These are phyloP conservation scores for Phyllosticta citrichinensis DNA, from an alignment of 2,329 filamentous ascomycete genomes.

Conservation along the genomic window DNA sequence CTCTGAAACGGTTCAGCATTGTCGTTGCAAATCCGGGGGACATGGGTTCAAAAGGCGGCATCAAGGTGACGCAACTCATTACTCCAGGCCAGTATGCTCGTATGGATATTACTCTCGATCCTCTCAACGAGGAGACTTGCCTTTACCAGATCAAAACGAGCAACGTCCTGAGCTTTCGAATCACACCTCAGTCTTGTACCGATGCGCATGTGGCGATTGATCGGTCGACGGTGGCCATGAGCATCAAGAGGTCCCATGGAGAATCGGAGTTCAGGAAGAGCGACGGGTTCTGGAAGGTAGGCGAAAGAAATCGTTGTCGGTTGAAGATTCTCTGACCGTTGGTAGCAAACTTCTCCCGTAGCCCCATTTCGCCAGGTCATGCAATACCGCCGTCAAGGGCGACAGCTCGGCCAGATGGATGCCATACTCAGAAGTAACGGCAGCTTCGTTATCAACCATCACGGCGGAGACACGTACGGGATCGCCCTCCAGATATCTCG, in stretches of 20 bases:
- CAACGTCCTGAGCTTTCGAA: slow-evolving; percentile 23
- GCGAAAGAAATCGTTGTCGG: neutral
- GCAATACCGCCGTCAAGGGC: slow-evolving; percentile 27
- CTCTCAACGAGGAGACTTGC: slow-evolving; percentile 6
- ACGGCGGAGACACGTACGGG: slow-evolving; percentile 20
- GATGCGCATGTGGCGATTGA: neutral
- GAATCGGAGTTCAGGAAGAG: neutral
- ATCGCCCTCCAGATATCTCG: slow-evolving; percentile 46
- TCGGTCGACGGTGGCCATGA: neutral
- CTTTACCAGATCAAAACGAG: slow-evolving; percentile 21
- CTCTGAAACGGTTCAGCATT: slow-evolving; percentile 34
- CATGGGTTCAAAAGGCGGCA: slow-evolving; percentile 42
- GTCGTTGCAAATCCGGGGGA: slow-evolving; percentile 43
- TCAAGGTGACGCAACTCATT: slow-evolving; percentile 40
- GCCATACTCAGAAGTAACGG: slow-evolving; percentile 42
- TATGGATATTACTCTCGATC: slow-evolving; percentile 28
- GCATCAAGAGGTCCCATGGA: neutral
- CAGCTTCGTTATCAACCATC: slow-evolving; percentile 33
- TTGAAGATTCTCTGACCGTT: neutral
- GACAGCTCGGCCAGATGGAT: slow-evolving; percentile 44
- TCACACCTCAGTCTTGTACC: slow-evolving; percentile 14
- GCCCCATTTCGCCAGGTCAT: neutral
- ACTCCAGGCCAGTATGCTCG: slow-evolving; percentile 42
- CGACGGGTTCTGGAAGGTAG: neutral
- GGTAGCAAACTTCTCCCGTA: neutral